A percentile compares a stretch with the other conserved stretches of the same genome.
Evolutionary conservation across 257 asterid genomes (phyloP).

Genomic region (Solanum arcanum): DNA sequence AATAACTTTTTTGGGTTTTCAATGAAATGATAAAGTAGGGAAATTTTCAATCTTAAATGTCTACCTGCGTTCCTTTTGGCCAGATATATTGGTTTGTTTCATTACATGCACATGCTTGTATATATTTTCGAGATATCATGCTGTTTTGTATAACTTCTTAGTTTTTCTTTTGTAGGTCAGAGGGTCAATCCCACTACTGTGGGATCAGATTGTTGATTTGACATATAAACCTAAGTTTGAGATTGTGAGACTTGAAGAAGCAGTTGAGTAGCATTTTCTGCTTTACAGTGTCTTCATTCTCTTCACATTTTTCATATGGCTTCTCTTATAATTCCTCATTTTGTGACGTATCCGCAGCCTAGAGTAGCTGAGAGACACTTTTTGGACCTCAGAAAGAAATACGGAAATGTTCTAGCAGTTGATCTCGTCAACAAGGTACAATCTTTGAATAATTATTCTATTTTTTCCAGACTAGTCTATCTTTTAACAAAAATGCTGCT

Average conservation of each 20-base stretch:
- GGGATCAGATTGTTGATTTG: conserved; percentile 98
- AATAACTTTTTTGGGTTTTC: background rate
- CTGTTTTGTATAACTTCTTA: background rate
- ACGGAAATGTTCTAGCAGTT: conserved; percentile 73
- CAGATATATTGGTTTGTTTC: background rate
- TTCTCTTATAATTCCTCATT: conserved; percentile 8
- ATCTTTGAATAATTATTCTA: background rate
- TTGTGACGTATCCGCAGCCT: conserved; percentile 34
- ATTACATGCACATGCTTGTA: background rate
- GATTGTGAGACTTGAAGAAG: conserved; percentile 45
- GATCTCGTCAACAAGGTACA: conserved; percentile 81
- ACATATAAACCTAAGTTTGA: conserved; percentile 79
- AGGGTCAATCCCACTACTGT: conserved; percentile 87
- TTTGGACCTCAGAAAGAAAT: conserved; percentile 65
- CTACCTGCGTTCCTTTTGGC: background rate
- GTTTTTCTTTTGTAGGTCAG: conserved; percentile 45
- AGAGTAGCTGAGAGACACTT: conserved; percentile 78
- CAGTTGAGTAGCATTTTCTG: conserved; percentile 42
- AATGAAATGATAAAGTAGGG: background rate
- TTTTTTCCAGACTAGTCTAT: background rate
- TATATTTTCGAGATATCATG: background rate
- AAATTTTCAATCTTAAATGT: background rate
- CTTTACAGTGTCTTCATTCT: background rate
- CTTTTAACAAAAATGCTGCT: background rate
- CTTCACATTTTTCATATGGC: background rate